Evolutionary conservation across 129 eudicot species (phyloP).

Genomic region (Saposhnikovia divaricata): DNA sequence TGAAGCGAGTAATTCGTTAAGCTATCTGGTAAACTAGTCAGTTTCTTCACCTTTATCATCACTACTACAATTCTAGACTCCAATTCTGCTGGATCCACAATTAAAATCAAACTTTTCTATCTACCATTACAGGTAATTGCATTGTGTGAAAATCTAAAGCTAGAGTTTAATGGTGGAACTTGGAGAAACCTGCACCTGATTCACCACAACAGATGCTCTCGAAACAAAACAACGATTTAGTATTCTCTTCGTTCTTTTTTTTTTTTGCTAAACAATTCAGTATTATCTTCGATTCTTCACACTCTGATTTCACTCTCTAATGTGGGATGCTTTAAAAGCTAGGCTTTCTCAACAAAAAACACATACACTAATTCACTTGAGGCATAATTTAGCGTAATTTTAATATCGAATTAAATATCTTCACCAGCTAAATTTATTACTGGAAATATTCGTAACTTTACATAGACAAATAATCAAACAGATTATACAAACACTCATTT

Average conservation of each 20-base stretch:
- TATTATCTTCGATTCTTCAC: not conserved
- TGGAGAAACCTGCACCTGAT: not conserved
- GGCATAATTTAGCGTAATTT: not conserved
- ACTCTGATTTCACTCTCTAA: not conserved
- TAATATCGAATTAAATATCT: too few relatives aligned
- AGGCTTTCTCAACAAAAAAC: not conserved
- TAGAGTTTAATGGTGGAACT: not conserved
- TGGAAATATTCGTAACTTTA: not conserved
- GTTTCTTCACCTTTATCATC: not conserved
- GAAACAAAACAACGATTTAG: not conserved
- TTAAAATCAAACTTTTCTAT: not conserved
- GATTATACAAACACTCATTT: conserved; percentile 1
- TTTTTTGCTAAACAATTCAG: not conserved
- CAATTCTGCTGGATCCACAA: not conserved
- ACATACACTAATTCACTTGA: too few relatives aligned
- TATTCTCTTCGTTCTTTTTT: too few relatives aligned
- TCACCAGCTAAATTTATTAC: not conserved
- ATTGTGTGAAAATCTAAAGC: not conserved
- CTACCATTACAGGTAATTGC: not conserved
- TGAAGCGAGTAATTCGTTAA: not conserved
- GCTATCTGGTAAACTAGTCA: not conserved
- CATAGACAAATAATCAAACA: conserved; percentile 24
- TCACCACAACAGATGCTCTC: not conserved
- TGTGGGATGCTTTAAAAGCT: not conserved
- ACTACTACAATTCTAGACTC: not conserved